Conservation (phyloP, 768 basidiomycete species). For the Boletus rubroflammeus region DNA sequence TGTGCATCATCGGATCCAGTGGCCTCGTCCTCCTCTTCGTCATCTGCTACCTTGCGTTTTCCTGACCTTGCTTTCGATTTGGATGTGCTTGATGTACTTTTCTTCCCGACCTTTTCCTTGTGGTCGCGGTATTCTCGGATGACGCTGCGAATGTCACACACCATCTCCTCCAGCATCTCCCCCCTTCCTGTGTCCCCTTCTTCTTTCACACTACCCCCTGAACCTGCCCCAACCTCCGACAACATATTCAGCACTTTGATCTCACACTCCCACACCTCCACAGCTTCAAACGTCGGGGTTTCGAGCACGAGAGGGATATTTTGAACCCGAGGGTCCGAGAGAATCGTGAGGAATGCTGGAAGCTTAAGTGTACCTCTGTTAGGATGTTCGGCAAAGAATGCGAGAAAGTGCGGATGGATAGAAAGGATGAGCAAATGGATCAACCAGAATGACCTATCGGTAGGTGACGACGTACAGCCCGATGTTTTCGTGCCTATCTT, state of each 20-base stretch:
- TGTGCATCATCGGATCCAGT: conserved; percentile 1
- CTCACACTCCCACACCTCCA: conserved; percentile 71
- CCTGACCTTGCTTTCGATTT: conserved; percentile 1
- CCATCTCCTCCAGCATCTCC: conserved; percentile 7
- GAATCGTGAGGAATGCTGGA: conserved; percentile 56
- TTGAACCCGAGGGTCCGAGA: conserved; percentile 64
- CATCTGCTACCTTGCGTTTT: conserved; percentile 3
- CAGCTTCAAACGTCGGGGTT: conserved; percentile 68
- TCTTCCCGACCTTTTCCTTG: conserved; percentile 7
- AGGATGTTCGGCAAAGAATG: background rate
- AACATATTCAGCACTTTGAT: conserved; percentile 56
- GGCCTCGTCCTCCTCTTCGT: conserved; percentile 8
- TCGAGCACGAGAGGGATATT: conserved; percentile 79
- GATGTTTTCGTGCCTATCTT: conserved; percentile 82
- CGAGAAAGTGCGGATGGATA: background rate
- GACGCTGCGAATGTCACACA: conserved; percentile 9
- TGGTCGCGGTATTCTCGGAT: conserved; percentile 11
- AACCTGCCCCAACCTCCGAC: conserved; percentile 16
- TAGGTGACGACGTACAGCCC: conserved; percentile 55
- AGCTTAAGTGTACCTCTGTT: conserved; percentile 67
- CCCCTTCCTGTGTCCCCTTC: background rate
- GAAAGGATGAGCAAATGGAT: background rate
- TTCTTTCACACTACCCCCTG: background rate
- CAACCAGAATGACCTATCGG: background rate
- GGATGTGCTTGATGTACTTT: background rate